Conservation (phyloP, 768 basidiomycete species). For the Boletus sp. region DNA sequence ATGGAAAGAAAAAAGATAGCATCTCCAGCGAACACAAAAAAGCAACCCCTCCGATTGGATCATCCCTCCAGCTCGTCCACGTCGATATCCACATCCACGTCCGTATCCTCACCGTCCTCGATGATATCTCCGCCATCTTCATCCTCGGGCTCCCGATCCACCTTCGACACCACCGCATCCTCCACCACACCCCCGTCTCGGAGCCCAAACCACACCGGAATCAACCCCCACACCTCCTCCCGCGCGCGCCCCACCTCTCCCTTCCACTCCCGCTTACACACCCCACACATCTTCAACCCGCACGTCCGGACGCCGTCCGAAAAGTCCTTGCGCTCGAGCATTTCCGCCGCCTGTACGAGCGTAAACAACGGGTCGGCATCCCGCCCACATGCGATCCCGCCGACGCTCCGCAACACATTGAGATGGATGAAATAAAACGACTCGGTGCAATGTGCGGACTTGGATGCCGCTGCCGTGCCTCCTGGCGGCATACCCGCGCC, state of each 20-base stretch:
- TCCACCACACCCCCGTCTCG: constrained; percentile 12
- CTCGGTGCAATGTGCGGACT: constrained; percentile 47
- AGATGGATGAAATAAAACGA: constrained; percentile 76
- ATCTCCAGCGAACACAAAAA: constrained; percentile 6
- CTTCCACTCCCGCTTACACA: constrained; percentile 49
- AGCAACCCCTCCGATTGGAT: not conserved
- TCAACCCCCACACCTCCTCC: constrained; percentile 56
- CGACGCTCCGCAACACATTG: constrained; percentile 65
- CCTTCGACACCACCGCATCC: not conserved
- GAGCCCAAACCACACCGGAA: constrained; percentile 66
- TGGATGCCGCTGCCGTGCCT: not conserved
- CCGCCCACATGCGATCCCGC: constrained; percentile 67
- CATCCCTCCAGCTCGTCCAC: constrained; percentile 16
- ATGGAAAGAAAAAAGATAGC: constrained; percentile 13
- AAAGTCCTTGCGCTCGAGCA: constrained; percentile 70
- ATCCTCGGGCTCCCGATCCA: not conserved
- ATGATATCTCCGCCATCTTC: not conserved
- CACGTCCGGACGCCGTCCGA: constrained; percentile 55
- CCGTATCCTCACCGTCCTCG: constrained; percentile 9
- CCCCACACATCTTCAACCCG: constrained; percentile 52
- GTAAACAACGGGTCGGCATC: constrained; percentile 75
- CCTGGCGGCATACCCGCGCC: not conserved
- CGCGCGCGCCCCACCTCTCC: constrained; percentile 42
- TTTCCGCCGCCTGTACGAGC: constrained; percentile 63
- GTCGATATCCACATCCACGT: constrained; percentile 5